Conservation (phyloP, 2,329 filamentous ascomycete genomes). For the Blastomyces parvus region DNA sequence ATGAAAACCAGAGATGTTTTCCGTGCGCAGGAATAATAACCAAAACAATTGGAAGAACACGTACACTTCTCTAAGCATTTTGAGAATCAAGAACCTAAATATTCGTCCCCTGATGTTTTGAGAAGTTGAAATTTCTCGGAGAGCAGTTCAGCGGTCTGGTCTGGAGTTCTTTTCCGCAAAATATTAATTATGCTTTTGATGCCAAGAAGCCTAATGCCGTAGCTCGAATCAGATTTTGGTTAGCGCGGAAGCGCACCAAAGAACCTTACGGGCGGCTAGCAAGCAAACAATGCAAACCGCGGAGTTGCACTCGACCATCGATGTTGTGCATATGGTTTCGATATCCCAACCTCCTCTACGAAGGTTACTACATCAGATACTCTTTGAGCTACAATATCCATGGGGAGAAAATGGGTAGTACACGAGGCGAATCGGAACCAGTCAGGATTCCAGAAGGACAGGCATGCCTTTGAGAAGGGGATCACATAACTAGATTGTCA, state of each 20-base stretch:
- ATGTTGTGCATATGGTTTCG: too few species aligned
- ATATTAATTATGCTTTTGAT: neutral
- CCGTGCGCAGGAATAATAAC: neutral
- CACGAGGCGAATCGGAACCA: too few species aligned
- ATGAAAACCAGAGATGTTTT: neutral
- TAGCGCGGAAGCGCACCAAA: neutral
- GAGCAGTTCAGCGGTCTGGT: neutral
- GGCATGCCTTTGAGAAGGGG: too few species aligned
- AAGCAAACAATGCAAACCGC: slow-evolving; percentile 4
- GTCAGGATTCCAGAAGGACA: too few species aligned
- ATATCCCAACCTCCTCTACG: too few species aligned
- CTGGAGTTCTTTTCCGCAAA: neutral
- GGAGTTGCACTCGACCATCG: neutral
- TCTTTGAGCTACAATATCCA: neutral
- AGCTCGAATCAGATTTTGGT: slow-evolving; percentile 1
- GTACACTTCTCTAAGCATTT: slow-evolving; percentile 38
- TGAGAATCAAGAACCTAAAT: slow-evolving; percentile 10
- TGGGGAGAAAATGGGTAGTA: too few species aligned
- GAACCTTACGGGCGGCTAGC: neutral
- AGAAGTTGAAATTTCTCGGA: neutral
- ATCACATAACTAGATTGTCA: too few species aligned
- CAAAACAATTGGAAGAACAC: slow-evolving; percentile 9
- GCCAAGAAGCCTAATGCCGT: neutral
- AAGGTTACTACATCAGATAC: neutral
- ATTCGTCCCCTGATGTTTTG: neutral